Evolutionary conservation across 1,284 basidiomycete genomes (phyloP).

Genomic region (Mrakiaceae sp.): DNA sequence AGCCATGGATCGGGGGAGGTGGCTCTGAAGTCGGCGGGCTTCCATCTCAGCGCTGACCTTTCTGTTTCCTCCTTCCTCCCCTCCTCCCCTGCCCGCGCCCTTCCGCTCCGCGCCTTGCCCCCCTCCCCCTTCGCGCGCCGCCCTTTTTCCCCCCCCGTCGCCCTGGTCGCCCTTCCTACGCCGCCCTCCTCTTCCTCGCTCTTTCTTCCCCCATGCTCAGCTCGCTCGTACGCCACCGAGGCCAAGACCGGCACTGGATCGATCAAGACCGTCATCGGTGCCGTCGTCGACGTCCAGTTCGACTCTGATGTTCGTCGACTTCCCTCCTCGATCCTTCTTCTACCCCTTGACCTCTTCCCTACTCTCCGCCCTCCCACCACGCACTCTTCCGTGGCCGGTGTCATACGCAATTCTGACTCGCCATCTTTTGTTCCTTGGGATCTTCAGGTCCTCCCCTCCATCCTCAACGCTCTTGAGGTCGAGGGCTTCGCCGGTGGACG

Average conservation of each 20-base stretch:
- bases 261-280: slow-evolving; percentile 93
- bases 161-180: neutral
- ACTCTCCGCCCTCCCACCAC: too few species aligned
- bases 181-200: neutral
- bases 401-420: too few species aligned
- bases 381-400: too few species aligned
- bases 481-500: slow-evolving; percentile 75
- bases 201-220: slow-evolving; percentile 35
- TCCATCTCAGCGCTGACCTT: neutral
- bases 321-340: neutral
- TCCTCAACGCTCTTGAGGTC: slow-evolving; percentile 96
- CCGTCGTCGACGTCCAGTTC: slow-evolving; percentile 98
- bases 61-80: neutral
- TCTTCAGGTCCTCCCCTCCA: slow-evolving; percentile 64
- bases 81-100: neutral
- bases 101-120: neutral
- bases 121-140: neutral
- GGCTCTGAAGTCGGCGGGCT: neutral
- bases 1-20: neutral
- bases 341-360: neutral
- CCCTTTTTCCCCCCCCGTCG: neutral
- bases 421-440: neutral
- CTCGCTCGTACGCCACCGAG: slow-evolving; percentile 84
- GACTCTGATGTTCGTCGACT: slow-evolving; percentile 47
- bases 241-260: slow-evolving; percentile 56